Evolutionary conservation across 2,329 filamentous ascomycete genomes (phyloP).

Genomic region (Aotearoamyces nothofagi): DNA sequence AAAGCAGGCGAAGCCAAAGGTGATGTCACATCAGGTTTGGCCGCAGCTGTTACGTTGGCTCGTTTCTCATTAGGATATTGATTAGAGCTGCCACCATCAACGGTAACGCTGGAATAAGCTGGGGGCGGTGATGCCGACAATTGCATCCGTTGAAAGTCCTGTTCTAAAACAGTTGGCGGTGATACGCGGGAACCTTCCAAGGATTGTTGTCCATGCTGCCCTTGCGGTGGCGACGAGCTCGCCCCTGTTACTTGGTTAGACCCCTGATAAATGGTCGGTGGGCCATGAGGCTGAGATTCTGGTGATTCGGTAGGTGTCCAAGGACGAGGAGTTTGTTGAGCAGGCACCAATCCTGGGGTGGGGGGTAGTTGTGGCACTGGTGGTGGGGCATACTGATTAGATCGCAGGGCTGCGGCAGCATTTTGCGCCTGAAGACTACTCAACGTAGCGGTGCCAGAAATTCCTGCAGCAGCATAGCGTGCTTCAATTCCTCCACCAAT

Average conservation of each 20-base stretch:
- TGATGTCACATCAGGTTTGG: slow-evolving; percentile 22
- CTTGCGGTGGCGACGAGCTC: slow-evolving; percentile 25
- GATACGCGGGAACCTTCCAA: slow-evolving; percentile 13
- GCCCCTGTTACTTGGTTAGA: slow-evolving; percentile 43
- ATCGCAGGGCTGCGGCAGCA: slow-evolving; percentile 65
- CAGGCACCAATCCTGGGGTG: slow-evolving; percentile 14
- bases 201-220: slow-evolving; percentile 25
- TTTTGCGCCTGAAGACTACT: slow-evolving; percentile 60
- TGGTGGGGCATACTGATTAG: slow-evolving; percentile 57
- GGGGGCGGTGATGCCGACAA: slow-evolving; percentile 75
- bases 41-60: slow-evolving; percentile 10
- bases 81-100: slow-evolving; percentile 25
- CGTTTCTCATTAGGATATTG: slow-evolving; percentile 67
- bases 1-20: slow-evolving; percentile 17
- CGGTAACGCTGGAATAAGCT: slow-evolving; percentile 75
- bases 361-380: slow-evolving; percentile 23
- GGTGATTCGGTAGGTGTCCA: slow-evolving; percentile 94
- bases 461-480: slow-evolving; percentile 80
- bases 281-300: slow-evolving; percentile 73
- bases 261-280: slow-evolving; percentile 84
- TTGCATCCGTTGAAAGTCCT: slow-evolving; percentile 74
- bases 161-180: slow-evolving; percentile 57
- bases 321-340: slow-evolving; percentile 38
- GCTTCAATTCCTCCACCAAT: slow-evolving; percentile 76
- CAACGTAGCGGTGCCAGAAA: slow-evolving; percentile 71